Conservation (phyloP, 805 yeast species). For the Blastobotrys attinorum region DNA sequence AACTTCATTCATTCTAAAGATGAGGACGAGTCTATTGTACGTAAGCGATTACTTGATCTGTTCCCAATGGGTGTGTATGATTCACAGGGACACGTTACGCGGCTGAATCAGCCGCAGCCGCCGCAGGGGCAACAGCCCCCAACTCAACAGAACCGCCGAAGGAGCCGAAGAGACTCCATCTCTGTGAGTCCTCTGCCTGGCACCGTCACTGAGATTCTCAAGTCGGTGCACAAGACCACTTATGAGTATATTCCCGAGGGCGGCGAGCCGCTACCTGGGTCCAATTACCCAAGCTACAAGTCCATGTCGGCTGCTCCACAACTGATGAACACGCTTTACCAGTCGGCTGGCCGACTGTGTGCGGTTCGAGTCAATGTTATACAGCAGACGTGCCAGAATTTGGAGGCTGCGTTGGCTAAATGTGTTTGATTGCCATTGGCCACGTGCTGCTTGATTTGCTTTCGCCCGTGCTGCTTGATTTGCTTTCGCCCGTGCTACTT, state of each 20-base stretch:
- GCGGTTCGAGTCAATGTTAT: constrained; percentile 6
- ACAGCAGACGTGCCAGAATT: neutral
- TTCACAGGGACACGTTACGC: neutral
- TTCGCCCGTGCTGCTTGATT: too few species aligned
- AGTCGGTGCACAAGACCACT: constrained; percentile 7
- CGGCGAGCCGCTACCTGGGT: constrained; percentile 5
- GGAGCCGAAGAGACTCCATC: constrained; percentile 1
- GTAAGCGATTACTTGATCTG: constrained; percentile 15
- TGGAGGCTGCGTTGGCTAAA: neutral
- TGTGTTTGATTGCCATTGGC: neutral
- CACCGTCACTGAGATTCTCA: constrained; percentile 12
- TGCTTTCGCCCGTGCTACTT: too few species aligned
- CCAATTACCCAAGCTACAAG: constrained; percentile 4
- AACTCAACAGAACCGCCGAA: neutral
- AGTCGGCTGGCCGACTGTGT: constrained; percentile 10
- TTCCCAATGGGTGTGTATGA: constrained; percentile 19
- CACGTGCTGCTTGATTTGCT: too few species aligned
- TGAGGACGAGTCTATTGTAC: neutral
- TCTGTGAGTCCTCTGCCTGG: neutral
- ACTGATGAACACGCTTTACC: constrained; percentile 4
- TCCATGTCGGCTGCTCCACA: neutral
- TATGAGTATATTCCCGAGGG: neutral
- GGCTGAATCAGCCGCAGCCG: too few species aligned
- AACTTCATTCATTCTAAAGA: constrained; percentile 5
- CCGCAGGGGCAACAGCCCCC: neutral